Evolutionary conservation across 208 protist genomes (phyloP).

Genomic region (Plasmodiophora brassicae): DNA sequence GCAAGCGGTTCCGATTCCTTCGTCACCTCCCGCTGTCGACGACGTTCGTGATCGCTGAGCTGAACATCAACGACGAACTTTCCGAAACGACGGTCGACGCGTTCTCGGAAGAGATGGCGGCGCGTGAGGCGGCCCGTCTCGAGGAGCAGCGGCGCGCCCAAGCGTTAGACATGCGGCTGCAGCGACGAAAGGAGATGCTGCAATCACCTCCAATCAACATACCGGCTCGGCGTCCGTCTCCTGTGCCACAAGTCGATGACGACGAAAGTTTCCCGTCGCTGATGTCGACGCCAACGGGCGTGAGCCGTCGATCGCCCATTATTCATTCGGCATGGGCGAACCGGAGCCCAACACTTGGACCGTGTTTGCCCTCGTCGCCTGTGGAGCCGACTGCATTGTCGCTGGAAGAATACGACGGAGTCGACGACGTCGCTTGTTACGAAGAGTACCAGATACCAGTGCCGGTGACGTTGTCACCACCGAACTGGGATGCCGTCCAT

Average conservation of each 20-base stretch:
- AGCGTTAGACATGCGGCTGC: background rate
- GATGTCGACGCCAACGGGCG: no score
- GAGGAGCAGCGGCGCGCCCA: background rate
- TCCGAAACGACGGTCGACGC: background rate
- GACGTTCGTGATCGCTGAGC: background rate
- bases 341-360: no score
- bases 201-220: background rate
- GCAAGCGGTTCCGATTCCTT: constrained; percentile 7
- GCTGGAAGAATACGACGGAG: background rate
- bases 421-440: background rate
- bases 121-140: background rate
- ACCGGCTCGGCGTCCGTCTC: background rate
- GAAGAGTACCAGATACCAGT: background rate
- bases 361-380: background rate
- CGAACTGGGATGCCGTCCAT: background rate
- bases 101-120: background rate
- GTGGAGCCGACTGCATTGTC: background rate
- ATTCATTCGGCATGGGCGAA: no score
- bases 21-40: constrained; percentile 36
- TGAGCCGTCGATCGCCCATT: background rate
- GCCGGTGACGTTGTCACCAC: background rate
- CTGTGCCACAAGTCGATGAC: background rate
- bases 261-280: background rate
- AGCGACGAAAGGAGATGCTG: background rate
- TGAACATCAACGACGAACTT: constrained; percentile 29